Evolutionary conservation across 306 rosid genomes (phyloP), one percentile per base, ranked within the genome.

Genomic region (Rosa lucieae): DNA sequence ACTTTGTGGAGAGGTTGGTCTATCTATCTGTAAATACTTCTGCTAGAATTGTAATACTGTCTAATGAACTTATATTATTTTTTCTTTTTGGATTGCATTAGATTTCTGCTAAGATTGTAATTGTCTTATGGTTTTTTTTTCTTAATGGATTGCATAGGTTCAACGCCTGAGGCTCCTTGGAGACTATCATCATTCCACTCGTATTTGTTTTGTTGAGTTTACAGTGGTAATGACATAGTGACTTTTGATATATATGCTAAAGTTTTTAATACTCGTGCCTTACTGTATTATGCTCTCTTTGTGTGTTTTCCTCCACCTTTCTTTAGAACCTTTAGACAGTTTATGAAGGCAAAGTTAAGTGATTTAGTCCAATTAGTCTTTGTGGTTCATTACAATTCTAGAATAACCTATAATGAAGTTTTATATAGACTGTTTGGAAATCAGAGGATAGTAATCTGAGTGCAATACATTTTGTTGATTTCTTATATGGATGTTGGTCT

Each of bases 121-220:
- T 23, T 56, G 47, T 66, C 37, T 42, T 65, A 51, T 82, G 72
- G 69, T 48, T 62, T 13, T 79, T 82, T 49, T 48, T 32, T 32
- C 37, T 32, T 32, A 32, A 32, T 53, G 77, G 61, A 73, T 56
- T 77, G 51, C 70, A 70, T 85, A 95, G 99, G 99, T 95, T 80
- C 98, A 89, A 56, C 96, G 97, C 71, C 72, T 95, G 90, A 90
- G 98, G 98, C 93, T 95, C 52, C 98, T 95, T 53, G 99, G 99
- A 58, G 99, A 95, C 80, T 90, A 91, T 77, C 99, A 95, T 75
- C 99, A 95, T 82, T 93, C 98, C 62, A 95, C 99, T 80, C 97
- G 97, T 32, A 95, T 95, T 83, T 96, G 97, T 4, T 95, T 95
- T 86, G 98, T 95, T 63, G 99, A 95, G 81, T 95, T 95, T 77